Evolutionary conservation across 192 early-diverging fungal species (phyloP), one percentile per base, ranked within the genome.

Genomic region (Phycomyces nitens): DNA sequence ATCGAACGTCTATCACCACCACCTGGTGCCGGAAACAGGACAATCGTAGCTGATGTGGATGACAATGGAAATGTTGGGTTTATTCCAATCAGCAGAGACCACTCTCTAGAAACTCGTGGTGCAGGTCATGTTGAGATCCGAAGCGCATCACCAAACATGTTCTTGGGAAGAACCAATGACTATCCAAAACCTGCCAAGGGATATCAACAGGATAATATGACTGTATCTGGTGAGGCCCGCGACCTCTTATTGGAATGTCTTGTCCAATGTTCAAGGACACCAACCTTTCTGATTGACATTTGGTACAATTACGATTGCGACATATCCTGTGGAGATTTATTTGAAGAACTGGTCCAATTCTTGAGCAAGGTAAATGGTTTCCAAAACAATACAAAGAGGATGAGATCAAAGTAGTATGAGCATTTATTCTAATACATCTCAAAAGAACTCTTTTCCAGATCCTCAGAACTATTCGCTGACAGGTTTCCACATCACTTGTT

Each of bases 271-370:
- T 87, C 84, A 24, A 74, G 91, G 55, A 82, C 86, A 44, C 86
- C 92, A 15, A 82, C 84, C 1, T 88, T 95, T 53, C 80, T 92
- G 73, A 80, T 85, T 0, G 94, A 97, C 61, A 78, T 99, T 39
- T 99, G 94, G 88, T 84, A 94, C 56, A 93, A 95, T 72, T 97
- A 92, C 71, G 97, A 99, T 73, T 92, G 93, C 58, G 90, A 95
- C 63, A 58, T 91, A 64, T 78, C 87, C 40, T 84, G 86, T 44
- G 85, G 86, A 47, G 89, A 97, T 73, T 77, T 98, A 55, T 98
- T 92, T 83, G 93, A 96, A 66, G 91, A 92, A 21, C 64, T 92
- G 29, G 73, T 94, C 24, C 74, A 81, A 57, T 92, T 94, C 59
- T 80, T 92, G 58, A 85, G 85, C 53, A 89, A 83, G 82, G 89